Base-by-base conservation (phyloP, 345 rosid genomes). In the Physaria fendleri region DNA sequence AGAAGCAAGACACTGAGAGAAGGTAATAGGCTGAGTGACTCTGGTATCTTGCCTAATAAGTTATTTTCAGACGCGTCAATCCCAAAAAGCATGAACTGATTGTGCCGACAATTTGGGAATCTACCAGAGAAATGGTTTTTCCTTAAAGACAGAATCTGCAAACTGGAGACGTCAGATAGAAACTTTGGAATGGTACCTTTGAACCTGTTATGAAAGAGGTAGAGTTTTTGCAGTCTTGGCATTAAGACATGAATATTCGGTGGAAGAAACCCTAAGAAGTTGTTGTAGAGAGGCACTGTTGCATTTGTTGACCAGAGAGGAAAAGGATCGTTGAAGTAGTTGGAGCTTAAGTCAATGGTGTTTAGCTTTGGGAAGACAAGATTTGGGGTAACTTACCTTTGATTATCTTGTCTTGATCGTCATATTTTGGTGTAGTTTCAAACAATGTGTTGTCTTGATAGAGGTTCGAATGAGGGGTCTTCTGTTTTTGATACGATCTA, bases 261-360 rank as follows among this genome's bases (percentile, higher is more conserved):
- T 0, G 83, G 85, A 42, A 78, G 56, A 38, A 71, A 35, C 20
- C 88, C 85, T 0, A 82, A 80, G 68, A 82, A 74, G 27, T 46
- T 63, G 62, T 52, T 69, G 8, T 60, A 52, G 23, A 82, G 81
- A 66, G 45, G 68, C 2, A 80, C 70, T 4, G 76, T 74, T 59
- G 73, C 81, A 64, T 73, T 77, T 48, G 72, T 63, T 32, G 79
- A 71, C 85, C 81, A 80, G 43, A 56, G 58, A 25, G 85, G 91
- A 16, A 78, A 60, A 32, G 78, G 59, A 25, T 85, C 92, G 21
- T 77, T 59, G 44, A 80, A 80, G 45, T 25, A 39, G 68, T 82
- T 74, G 39, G 66, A 67, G 67, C 83, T 77, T 53, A 81, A 54
- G 34, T 81, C 78, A 46, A 78, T 46, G 42, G 6, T 23, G 33